Percentiles rank a stretch among this genome's conserved stretches.
Evolutionary conservation across 192 early-diverging fungal genomes (phyloP).

Genomic region (Mortierella antarctica): DNA sequence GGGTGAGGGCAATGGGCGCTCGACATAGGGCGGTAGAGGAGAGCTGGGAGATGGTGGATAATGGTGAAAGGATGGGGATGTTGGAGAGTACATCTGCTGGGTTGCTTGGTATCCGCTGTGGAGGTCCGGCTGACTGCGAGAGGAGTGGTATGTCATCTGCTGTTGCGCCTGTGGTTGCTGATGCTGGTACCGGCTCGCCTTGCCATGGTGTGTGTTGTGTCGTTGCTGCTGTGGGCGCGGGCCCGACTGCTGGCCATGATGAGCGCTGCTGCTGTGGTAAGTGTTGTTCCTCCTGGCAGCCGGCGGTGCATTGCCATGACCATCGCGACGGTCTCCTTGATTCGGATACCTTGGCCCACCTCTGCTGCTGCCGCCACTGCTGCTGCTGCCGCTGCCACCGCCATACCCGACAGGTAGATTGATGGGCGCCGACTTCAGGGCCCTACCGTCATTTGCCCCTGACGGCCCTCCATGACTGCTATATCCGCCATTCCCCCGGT

Average conservation of each 20-base stretch:
- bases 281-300: constrained; percentile 40
- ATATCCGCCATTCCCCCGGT: constrained; percentile 7
- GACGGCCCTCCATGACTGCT: neutral
- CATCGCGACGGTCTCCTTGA: constrained; percentile 1
- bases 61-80: constrained; percentile 39
- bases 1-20: constrained; percentile 3
- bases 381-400: constrained; percentile 5
- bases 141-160: constrained; percentile 31
- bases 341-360: neutral
- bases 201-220: constrained; percentile 20
- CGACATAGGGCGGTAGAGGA: constrained; percentile 37
- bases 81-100: constrained; percentile 43
- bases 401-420: constrained; percentile 7
- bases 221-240: constrained; percentile 15
- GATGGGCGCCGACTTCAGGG: constrained; percentile 28
- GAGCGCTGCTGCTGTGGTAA: constrained; percentile 16
- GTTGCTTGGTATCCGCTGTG: constrained; percentile 20
- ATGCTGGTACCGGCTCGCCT: constrained; percentile 8
- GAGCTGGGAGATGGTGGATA: constrained; percentile 36
- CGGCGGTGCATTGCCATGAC: neutral
- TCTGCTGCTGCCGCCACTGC: neutral
- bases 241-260: constrained; percentile 12
- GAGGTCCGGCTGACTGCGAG: constrained; percentile 29
- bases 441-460: constrained; percentile 14
- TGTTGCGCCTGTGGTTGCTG: constrained; percentile 26